phyloP scores from a whole-genome alignment of 495 filamentous ascomycete species.

The Talaromyces proteolyticus region DNA sequence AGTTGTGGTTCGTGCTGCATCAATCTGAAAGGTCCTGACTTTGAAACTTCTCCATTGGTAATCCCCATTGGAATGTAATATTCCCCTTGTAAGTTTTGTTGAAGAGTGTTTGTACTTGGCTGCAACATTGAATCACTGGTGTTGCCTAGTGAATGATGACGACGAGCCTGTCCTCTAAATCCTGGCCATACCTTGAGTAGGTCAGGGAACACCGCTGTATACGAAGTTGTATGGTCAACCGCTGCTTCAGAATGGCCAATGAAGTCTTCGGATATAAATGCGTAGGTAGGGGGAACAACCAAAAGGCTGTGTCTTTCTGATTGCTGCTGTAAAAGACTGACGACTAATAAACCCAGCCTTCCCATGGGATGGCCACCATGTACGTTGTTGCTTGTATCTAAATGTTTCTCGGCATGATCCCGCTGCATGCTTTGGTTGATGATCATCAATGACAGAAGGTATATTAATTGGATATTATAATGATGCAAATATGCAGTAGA shows the following conservation, averaged over 20 bases:
- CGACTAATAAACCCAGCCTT: not conserved
- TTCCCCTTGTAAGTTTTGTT: not conserved
- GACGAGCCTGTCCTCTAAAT: not conserved
- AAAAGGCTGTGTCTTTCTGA: not conserved
- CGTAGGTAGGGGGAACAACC: not conserved
- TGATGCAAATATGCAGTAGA: not conserved
- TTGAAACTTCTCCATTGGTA: not conserved
- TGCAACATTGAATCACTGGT: not conserved
- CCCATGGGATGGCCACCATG: not conserved
- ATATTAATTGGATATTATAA: not conserved
- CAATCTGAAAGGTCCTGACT: not conserved
- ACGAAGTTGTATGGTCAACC: not conserved
- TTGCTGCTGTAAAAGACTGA: not conserved
- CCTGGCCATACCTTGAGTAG: not conserved
- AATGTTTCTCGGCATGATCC: not conserved
- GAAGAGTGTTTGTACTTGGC: not conserved
- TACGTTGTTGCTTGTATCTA: not conserved
- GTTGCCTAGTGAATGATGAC: not conserved
- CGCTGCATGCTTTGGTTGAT: not conserved
- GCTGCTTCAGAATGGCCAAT: too few relatives aligned
- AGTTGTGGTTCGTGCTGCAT: not conserved
- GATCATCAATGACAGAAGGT: not conserved
- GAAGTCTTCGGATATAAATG: not conserved
- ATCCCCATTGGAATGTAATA: not conserved
- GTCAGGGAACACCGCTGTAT: not conserved